Evolutionary conservation across 139 green algal species (phyloP), one percentile per base, ranked within the genome.

Genomic region (Yamagishiella unicocca): DNA sequence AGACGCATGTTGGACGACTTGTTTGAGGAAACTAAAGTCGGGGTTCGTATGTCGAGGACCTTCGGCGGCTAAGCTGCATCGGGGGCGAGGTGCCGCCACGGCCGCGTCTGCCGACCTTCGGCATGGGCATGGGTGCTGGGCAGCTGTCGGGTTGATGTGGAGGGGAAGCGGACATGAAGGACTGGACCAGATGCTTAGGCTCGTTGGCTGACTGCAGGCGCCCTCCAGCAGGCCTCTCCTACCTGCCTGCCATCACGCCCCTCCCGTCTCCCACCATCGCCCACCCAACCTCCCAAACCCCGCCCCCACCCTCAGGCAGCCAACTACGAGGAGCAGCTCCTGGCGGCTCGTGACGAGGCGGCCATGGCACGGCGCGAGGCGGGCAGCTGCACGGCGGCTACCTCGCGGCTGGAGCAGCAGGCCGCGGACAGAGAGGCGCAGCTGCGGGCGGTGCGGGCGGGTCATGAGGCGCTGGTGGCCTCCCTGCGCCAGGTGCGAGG

Each of bases 261-360:
- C 14, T 31, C 62, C 62, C 12, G 17, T 35, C 27, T 14, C 50
- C 50, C 50, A 58, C 50, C 50, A 58, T 25, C 50, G 14, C 50
- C 50, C 66, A 43, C 66, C 8, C 29, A 14, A 43, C 33, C 31
- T 10, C 7, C 66, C 66, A 10, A 31, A 24, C 66, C 66, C 29
- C 35, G 31, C 66, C 24, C 12, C 33, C 5, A 40, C 12, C 35
- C 1, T 5, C 82, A 87, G 82, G 82, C 82, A 1, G 46, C 67
- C 6, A 35, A 80, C 29, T 87, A 80, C 37, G 82, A 87, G 68
- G 82, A 79, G 46, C 67, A 80, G 82, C 50, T 87, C n/a, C 37
- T 71, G 25, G 67, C 45, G 4, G 82, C 46, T 0, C 82, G 82
- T 1, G 82, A 87, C 8, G 82, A 80, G 35, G 67, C 82, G 29